phyloP scores from a whole-genome alignment of 78 protist genomes.

The Polysphondylium violaceum region DNA sequence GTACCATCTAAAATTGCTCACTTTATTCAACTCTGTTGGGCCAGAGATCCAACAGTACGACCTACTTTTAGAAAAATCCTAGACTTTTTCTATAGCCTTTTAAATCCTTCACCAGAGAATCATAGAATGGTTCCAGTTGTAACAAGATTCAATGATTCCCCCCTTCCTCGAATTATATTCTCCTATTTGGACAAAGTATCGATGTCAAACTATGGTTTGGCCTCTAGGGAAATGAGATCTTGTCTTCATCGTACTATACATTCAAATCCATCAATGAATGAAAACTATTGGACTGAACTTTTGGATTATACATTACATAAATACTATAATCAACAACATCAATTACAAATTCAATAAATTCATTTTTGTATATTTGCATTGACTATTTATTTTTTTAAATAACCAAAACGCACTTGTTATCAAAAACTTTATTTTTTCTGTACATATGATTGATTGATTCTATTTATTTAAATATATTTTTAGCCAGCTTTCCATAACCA shows the following conservation, averaged over 20 bases:
- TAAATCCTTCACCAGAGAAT: conserved; percentile 5
- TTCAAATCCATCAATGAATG: too few relatives aligned
- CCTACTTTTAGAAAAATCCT: conserved; percentile 42
- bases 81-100: background rate
- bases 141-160: background rate
- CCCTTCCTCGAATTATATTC: conserved; percentile 2
- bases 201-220: conserved; percentile 12
- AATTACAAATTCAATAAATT: too few relatives aligned
- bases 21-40: conserved; percentile 49
- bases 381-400: too few relatives aligned
- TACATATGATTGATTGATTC: too few relatives aligned
- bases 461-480: too few relatives aligned
- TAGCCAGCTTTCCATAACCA: conserved; percentile 71
- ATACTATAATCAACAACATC: too few relatives aligned
- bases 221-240: conserved; percentile 7
- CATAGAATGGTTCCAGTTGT: background rate
- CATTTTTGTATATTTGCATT: too few relatives aligned
- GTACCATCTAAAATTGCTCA: conserved; percentile 4
- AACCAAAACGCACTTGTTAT: too few relatives aligned
- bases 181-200: conserved; percentile 2
- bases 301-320: too few relatives aligned
- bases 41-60: conserved; percentile 1
- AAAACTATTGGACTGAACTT: too few relatives aligned
- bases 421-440: too few relatives aligned
- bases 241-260: too few relatives aligned